Percentiles rank a stretch among this genome's conserved stretches.
Conservation (phyloP, 1,284 basidiomycete species). For the Amylostereum chailletii region DNA sequence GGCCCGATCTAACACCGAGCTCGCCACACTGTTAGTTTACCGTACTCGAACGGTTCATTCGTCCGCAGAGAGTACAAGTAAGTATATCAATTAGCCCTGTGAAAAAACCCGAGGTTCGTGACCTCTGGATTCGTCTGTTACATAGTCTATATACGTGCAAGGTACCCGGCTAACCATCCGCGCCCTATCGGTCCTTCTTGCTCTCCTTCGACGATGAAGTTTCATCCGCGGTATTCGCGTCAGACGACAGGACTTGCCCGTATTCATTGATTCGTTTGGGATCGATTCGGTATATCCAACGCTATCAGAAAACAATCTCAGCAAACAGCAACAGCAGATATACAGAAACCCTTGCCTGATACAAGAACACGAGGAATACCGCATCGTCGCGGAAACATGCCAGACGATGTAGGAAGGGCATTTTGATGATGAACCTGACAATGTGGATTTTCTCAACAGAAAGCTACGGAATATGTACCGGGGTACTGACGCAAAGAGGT, state of each 20-base stretch:
- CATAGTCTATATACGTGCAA: not conserved
- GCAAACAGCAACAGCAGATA: conserved; percentile 1
- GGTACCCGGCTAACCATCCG: conserved; percentile 13
- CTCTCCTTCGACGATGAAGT: conserved; percentile 22
- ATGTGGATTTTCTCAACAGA: conserved; percentile 4
- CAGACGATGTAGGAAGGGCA: conserved; percentile 88
- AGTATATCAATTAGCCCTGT: too few species aligned
- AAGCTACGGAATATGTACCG: not conserved
- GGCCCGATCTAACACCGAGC: too few species aligned
- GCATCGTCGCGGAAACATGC: conserved; percentile 90
- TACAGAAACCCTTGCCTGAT: conserved; percentile 52
- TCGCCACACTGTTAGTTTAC: too few species aligned
- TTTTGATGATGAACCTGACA: conserved; percentile 84
- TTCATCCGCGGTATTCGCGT: conserved; percentile 35
- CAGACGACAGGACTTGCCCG: conserved; percentile 68
- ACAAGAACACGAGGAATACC: conserved; percentile 81
- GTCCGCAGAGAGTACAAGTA: too few species aligned
- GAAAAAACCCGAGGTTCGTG: too few species aligned
- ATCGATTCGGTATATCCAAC: conserved; percentile 95
- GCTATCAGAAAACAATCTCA: conserved; percentile 32
- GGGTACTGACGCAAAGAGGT: conserved; percentile 74
- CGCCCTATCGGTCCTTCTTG: conserved; percentile 40
- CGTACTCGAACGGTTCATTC: too few species aligned
- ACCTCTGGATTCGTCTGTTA: too few species aligned
- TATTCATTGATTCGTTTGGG: conserved; percentile 93